Evolutionary conservation across 2,329 filamentous ascomycete genomes (phyloP).

Genomic region (Scedosporium minutisporum): DNA sequence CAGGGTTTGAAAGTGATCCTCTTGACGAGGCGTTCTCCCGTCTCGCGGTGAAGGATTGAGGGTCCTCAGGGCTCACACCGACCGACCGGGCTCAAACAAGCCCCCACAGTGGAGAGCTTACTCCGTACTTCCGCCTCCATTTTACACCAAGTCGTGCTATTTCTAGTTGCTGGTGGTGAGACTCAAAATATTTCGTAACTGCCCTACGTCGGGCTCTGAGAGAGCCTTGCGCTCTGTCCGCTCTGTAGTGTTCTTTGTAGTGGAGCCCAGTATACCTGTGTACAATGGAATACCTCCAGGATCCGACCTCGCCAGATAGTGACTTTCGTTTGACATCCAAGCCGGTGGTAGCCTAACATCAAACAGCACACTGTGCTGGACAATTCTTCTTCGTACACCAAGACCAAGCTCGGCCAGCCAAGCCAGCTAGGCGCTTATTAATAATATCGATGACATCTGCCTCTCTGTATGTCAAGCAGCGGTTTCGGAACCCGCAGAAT

Average conservation of each 20-base stretch:
- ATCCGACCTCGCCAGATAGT: too few relatives aligned
- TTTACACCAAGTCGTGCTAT: background rate
- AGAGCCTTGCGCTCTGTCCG: background rate
- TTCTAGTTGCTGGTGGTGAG: background rate
- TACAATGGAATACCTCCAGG: too few relatives aligned
- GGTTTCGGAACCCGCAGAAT: background rate
- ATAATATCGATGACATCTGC: background rate
- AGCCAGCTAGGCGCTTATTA: background rate
- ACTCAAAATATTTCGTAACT: background rate
- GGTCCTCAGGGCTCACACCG: too few relatives aligned
- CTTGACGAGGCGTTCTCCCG: background rate
- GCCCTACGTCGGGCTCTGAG: background rate
- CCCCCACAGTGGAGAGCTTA: too few relatives aligned
- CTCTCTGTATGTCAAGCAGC: background rate
- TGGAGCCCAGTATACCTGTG: too few relatives aligned
- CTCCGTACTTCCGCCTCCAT: background rate
- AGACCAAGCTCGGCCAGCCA: too few relatives aligned
- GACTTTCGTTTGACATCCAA: background rate
- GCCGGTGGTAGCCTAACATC: background rate
- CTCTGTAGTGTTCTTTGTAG: too few relatives aligned
- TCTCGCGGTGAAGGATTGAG: too few relatives aligned
- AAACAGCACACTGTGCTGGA: background rate
- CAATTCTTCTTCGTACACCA: background rate
- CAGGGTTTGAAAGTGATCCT: background rate
- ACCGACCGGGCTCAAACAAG: too few relatives aligned